Conservation (phyloP, 331 rosid genomes). For the Malus hybrid region DNA sequence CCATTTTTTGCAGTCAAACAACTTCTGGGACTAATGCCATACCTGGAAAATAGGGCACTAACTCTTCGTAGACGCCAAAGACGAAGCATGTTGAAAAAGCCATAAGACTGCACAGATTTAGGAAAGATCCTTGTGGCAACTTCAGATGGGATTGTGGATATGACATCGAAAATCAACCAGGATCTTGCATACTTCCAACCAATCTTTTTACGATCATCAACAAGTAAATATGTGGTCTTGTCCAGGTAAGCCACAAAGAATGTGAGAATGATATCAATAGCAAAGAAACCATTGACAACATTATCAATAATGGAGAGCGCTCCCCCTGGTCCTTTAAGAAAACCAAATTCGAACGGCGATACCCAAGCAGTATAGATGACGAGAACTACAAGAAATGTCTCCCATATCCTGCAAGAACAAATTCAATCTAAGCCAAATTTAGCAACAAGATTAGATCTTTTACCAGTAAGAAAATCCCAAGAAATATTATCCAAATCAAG, state of each 20-base stretch:
- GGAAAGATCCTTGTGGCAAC: conserved; percentile 50
- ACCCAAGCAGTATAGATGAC: conserved; percentile 97
- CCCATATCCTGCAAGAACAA: conserved; percentile 64
- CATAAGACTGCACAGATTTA: conserved; percentile 47
- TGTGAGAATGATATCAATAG: conserved; percentile 68
- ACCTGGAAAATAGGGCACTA: conserved; percentile 79
- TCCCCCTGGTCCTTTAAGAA: conserved; percentile 52
- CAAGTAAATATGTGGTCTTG: conserved; percentile 49
- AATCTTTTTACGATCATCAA: conserved; percentile 53
- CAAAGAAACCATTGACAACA: conserved; percentile 79
- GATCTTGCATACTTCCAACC: conserved; percentile 65
- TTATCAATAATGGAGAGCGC: conserved; percentile 68
- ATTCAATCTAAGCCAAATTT: conserved; percentile 10
- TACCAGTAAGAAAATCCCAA: not conserved
- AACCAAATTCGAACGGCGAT: conserved; percentile 93
- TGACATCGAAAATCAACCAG: conserved; percentile 68
- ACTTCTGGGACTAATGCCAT: not conserved
- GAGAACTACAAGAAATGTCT: conserved; percentile 63
- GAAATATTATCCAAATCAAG: not conserved
- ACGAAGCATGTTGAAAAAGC: conserved; percentile 87
- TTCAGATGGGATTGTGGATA: conserved; percentile 82
- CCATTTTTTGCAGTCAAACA: not conserved
- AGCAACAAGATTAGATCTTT: not conserved
- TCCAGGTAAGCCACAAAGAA: conserved; percentile 88
- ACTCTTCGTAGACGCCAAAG: conserved; percentile 99